phyloP scores from a whole-genome alignment of 2,329 filamentous ascomycete genomes.

The Raffaelea deltoideospora region DNA sequence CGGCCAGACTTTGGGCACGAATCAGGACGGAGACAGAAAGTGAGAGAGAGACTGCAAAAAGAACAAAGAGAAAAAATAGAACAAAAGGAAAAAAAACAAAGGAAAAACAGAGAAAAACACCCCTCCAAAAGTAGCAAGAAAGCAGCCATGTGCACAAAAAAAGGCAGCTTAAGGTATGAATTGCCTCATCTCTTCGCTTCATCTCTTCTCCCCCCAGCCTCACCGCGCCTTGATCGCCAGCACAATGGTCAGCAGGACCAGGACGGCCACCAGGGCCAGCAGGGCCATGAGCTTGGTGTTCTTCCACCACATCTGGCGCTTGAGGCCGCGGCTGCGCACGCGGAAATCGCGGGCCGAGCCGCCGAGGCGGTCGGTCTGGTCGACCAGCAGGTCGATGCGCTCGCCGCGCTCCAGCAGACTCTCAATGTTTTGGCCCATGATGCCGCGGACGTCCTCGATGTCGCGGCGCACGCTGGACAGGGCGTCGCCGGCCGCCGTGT shows the following conservation, averaged over 20 bases:
- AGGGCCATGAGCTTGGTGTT: constrained; percentile 90
- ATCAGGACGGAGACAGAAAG: background rate
- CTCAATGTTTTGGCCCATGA: constrained; percentile 95
- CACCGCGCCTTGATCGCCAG: constrained; percentile 28
- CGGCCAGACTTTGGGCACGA: too few relatives aligned
- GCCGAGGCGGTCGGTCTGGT: constrained; percentile 89
- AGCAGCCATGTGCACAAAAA: background rate
- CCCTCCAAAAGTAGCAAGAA: too few relatives aligned
- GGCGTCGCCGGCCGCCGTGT: constrained; percentile 53
- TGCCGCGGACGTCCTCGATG: constrained; percentile 82
- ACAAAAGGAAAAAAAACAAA: background rate
- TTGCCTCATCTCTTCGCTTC: background rate
- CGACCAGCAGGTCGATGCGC: constrained; percentile 81
- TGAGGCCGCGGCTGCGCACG: constrained; percentile 69
- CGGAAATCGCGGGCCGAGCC: constrained; percentile 83
- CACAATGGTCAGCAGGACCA: constrained; percentile 41
- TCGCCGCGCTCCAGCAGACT: constrained; percentile 78
- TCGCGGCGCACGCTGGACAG: constrained; percentile 71
- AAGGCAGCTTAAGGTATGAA: background rate
- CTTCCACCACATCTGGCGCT: constrained; percentile 99
- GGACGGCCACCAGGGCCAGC: constrained; percentile 49
- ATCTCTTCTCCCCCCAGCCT: background rate
- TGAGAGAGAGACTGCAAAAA: background rate
- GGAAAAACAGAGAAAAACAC: background rate
- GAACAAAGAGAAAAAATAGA: background rate